Conservation (phyloP, 2,329 filamentous ascomycete species). For the Triangularia setosa region DNA sequence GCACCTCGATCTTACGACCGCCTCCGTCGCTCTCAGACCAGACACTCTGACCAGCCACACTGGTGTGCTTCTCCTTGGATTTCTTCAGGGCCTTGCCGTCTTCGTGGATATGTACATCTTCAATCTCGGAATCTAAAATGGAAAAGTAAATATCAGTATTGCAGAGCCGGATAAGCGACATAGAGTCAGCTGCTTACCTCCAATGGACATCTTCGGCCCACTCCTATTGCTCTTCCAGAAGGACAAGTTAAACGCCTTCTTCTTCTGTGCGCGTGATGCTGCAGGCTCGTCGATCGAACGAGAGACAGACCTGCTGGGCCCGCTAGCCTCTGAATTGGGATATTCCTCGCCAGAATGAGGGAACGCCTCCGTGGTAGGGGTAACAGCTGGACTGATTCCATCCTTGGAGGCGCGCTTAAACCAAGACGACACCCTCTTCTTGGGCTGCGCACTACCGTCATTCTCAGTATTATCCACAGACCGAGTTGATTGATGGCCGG, state of each 20-base stretch:
- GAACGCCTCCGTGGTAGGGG: slow-evolving; percentile 20
- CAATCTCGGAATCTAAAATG: slow-evolving; percentile 31
- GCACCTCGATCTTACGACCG: slow-evolving; percentile 58
- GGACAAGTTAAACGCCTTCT: slow-evolving; percentile 51
- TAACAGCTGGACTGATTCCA: slow-evolving; percentile 20
- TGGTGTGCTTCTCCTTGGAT: slow-evolving; percentile 22
- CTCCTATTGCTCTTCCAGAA: slow-evolving; percentile 52
- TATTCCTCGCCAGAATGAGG: slow-evolving; percentile 14
- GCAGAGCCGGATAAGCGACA: not conserved
- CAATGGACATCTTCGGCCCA: slow-evolving; percentile 42
- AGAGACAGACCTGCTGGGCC: slow-evolving; percentile 4
- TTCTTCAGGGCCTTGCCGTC: slow-evolving; percentile 25
- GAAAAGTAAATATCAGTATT: slow-evolving; percentile 16
- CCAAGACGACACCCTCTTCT: slow-evolving; percentile 49
- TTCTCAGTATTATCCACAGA: slow-evolving; percentile 11
- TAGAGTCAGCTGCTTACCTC: slow-evolving; percentile 34
- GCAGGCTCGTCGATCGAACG: not conserved
- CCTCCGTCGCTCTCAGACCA: slow-evolving; percentile 37
- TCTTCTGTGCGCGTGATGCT: slow-evolving; percentile 29
- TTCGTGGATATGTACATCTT: slow-evolving; percentile 30
- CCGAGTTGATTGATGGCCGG: slow-evolving; percentile 4
- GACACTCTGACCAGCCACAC: slow-evolving; percentile 21
- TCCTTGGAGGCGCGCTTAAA: slow-evolving; percentile 48
- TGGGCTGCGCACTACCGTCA: slow-evolving; percentile 24
- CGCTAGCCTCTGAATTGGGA: not conserved